Percentiles rank a stretch among this genome's conserved stretches.
Conservation (phyloP, 768 basidiomycete species). For the Podaxis sp. region DNA sequence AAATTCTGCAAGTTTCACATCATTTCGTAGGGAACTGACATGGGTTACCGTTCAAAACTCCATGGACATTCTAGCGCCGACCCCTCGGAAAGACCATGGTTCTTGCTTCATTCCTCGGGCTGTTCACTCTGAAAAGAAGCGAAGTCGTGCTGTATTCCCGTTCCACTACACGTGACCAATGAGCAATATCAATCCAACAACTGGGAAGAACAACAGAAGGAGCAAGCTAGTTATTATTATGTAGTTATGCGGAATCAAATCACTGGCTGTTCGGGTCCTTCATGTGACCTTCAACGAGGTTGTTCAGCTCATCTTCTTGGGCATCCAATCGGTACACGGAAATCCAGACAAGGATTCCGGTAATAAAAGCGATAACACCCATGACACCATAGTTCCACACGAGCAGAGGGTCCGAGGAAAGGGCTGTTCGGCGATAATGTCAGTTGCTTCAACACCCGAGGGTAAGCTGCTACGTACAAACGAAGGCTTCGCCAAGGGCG, state of each 20-base stretch:
- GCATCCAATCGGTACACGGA: constrained; percentile 56
- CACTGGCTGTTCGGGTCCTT: constrained; percentile 1
- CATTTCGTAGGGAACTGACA: too few species aligned
- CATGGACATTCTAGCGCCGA: too few species aligned
- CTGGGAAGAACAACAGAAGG: not conserved
- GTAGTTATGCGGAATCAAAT: not conserved
- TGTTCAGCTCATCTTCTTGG: constrained; percentile 65
- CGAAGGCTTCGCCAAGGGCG: constrained; percentile 71
- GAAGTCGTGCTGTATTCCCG: not conserved
- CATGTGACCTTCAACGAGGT: constrained; percentile 19
- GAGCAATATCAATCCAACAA: not conserved
- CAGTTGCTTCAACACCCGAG: not conserved
- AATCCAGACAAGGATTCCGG: constrained; percentile 57
- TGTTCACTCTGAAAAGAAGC: too few species aligned
- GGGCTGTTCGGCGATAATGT: constrained; percentile 31
- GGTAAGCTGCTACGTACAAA: constrained; percentile 43
- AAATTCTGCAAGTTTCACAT: too few species aligned
- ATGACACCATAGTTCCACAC: constrained; percentile 74
- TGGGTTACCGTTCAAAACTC: too few species aligned
- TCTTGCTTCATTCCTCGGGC: too few species aligned
- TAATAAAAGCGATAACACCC: constrained; percentile 51
- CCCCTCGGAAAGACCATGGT: too few species aligned
- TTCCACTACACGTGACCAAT: not conserved
- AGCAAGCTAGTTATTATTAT: not conserved
- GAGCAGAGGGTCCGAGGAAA: constrained; percentile 70